Evolutionary conservation across 306 rosid genomes (phyloP).

Genomic region (Gastrolobium bilobum): DNA sequence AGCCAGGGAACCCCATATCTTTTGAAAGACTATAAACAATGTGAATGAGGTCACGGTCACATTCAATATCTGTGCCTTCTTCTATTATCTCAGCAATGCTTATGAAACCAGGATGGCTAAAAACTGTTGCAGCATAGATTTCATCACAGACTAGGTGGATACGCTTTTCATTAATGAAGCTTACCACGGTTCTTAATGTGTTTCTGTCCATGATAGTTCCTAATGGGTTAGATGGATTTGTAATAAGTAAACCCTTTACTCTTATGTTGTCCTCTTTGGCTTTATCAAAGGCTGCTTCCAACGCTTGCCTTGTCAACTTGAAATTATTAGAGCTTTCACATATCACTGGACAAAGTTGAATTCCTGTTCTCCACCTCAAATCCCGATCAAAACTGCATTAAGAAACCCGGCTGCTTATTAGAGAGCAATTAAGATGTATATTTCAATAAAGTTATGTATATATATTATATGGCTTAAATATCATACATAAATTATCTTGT

Average conservation of each 20-base stretch:
- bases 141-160: slow-evolving; percentile 84
- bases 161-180: slow-evolving; percentile 73
- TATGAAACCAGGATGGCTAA: slow-evolving; percentile 63
- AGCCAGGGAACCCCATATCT: slow-evolving; percentile 96
- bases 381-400: slow-evolving; percentile 87
- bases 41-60: slow-evolving; percentile 76
- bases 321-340: slow-evolving; percentile 79
- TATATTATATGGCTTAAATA: not conserved
- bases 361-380: slow-evolving; percentile 93
- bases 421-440: not conserved
- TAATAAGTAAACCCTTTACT: slow-evolving; percentile 85
- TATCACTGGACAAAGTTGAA: slow-evolving; percentile 71
- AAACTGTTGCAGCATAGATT: slow-evolving; percentile 87
- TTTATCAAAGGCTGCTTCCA: slow-evolving; percentile 73
- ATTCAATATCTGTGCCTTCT: slow-evolving; percentile 57
- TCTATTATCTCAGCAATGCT: slow-evolving; percentile 85
- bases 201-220: slow-evolving; percentile 77
- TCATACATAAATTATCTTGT: not conserved
- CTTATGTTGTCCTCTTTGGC: slow-evolving; percentile 65
- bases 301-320: slow-evolving; percentile 70
- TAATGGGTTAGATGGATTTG: slow-evolving; percentile 91
- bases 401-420: not conserved
- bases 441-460: not conserved
- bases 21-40: slow-evolving; percentile 91
- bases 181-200: slow-evolving; percentile 61